Base-by-base conservation (phyloP, 2,329 filamentous ascomycete species). In the Mycosphaerelloides madeirae region DNA sequence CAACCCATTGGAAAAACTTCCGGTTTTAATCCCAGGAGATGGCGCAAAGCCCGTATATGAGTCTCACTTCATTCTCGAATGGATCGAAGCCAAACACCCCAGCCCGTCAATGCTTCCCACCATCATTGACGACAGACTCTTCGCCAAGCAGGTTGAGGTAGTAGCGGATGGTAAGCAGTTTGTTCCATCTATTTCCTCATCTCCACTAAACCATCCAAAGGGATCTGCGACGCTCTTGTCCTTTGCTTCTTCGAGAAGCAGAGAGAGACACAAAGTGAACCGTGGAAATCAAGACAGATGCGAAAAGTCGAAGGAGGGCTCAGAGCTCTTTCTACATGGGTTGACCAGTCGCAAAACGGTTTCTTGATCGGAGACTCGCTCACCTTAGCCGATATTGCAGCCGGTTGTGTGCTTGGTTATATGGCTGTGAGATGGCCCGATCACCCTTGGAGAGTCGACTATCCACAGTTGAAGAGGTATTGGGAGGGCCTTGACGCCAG, bases 401-500 rank as follows among this genome's bases (percentile, higher is more conserved):
- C 56, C 6, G 60, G 58, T 1, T 54, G 53, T 45, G 59, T 66
- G 13, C 47, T 66, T 14, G 65, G 65, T 0, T 67, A 62, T 43
- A 57, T 67, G 55, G 50, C 49, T 9, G 53, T 64, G 3, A 44
- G 64, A 13, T 65, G 56, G 53, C 59, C 57, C 4, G 61, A 65
- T 15, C 57, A 64, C 47, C 33, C 44, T 6, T 68, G 65, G 66
- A 54, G 55, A 46, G 43, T 47, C n/a, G 47, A 60, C 33, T 62
- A 66, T 51, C 62, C 66, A 7, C 48, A 53, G 9, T 40, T 68
- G 53, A 71, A 46, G 68, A 71, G 52, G 66, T 74, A 50, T 68
- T 74, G 67, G 69, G 68, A 54, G 60, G 67, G 59, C 57, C 41
- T 68, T 39, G 64, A 74, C 48, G 66, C 67, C 18, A 63, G 70